These are phyloP conservation scores for Aureobasidium sp. DNA, from an alignment of 2,329 filamentous ascomycete species.

Conservation along the genomic window DNA sequence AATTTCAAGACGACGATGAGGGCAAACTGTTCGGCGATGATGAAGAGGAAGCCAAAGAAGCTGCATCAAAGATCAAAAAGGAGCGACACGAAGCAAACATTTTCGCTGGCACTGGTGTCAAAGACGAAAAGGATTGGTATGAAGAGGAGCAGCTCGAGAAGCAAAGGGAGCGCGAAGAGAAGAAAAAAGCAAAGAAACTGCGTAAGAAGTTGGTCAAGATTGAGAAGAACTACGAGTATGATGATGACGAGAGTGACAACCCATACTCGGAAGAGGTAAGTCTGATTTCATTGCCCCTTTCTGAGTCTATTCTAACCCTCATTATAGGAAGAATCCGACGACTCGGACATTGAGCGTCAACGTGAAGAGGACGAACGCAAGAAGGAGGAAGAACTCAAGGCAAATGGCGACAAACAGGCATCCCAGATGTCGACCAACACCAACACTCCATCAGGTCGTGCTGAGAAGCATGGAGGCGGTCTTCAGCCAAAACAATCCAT, in stretches of 20 bases:
- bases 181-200: conserved; percentile 66
- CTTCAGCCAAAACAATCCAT: conserved; percentile 47
- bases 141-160: conserved; percentile 61
- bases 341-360: conserved; percentile 59
- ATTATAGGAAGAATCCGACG: conserved; percentile 49
- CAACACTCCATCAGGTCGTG: conserved; percentile 57
- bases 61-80: conserved; percentile 58
- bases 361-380: conserved; percentile 52
- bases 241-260: conserved; percentile 48
- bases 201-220: conserved; percentile 76
- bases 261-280: conserved; percentile 16
- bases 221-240: conserved; percentile 82
- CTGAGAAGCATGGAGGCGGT: conserved; percentile 43
- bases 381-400: conserved; percentile 45
- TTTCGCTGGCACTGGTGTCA: conserved; percentile 54
- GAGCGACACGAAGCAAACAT: conserved; percentile 84
- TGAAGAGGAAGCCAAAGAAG: conserved; percentile 61
- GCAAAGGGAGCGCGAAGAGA: conserved; percentile 61
- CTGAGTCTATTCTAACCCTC: not conserved
- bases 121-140: conserved; percentile 47
- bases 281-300: conserved; percentile 16
- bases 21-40: conserved; percentile 74
- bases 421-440: conserved; percentile 57
- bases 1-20: conserved; percentile 86
- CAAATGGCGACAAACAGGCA: conserved; percentile 35